These are phyloP conservation scores for Gynandropsis gynandra DNA, from an alignment of 345 rosid species.

Conservation along the genomic window DNA sequence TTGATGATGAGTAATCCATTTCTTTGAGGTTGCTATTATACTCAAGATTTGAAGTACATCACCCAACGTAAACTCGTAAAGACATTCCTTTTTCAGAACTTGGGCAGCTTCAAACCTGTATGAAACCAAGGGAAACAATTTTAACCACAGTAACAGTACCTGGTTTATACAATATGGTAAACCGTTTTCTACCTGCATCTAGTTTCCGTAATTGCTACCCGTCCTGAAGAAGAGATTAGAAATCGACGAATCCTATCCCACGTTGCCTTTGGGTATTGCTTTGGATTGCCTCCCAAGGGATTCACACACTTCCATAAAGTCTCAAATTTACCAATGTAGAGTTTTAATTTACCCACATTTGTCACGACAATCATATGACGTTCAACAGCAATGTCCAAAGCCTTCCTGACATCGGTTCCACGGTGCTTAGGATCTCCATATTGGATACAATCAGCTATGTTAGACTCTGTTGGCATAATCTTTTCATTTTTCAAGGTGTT, in stretches of 20 bases:
- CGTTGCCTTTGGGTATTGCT: constrained; percentile 40
- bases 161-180: not conserved
- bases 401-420: constrained; percentile 55
- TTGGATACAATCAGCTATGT: constrained; percentile 65
- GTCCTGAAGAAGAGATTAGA: constrained; percentile 49
- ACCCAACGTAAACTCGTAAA: constrained; percentile 57
- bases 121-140: constrained; percentile 2
- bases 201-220: constrained; percentile 46
- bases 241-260: constrained; percentile 62
- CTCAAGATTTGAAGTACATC: constrained; percentile 58
- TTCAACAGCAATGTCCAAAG: constrained; percentile 58
- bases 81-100: constrained; percentile 46
- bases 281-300: constrained; percentile 53
- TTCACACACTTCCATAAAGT: constrained; percentile 75
- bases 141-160: constrained; percentile 2
- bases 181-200: constrained; percentile 50
- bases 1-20: constrained; percentile 62
- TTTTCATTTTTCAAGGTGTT: constrained; percentile 63
- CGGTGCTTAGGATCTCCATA: constrained; percentile 60
- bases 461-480: constrained; percentile 65
- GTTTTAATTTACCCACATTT: constrained; percentile 44
- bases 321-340: constrained; percentile 61
- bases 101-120: constrained; percentile 78
- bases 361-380: constrained; percentile 54
- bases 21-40: constrained; percentile 44